Conservation (phyloP, 495 filamentous ascomycete species). For the Aeminium ludgeri region DNA sequence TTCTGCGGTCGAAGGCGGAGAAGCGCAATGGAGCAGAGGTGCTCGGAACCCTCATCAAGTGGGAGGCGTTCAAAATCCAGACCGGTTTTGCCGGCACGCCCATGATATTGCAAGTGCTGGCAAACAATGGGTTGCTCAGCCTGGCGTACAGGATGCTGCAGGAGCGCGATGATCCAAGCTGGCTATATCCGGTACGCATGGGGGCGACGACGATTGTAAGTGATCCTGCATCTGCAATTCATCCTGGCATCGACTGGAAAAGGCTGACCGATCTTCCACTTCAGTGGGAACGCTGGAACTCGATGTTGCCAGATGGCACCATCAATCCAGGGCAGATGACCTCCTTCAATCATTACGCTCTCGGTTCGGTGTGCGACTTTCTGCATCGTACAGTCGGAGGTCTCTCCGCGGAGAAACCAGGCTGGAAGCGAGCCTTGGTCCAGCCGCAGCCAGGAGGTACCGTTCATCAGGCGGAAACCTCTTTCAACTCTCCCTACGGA, state of each 20-base stretch:
- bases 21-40: background rate
- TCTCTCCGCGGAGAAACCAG: constrained; percentile 4
- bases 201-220: constrained; percentile 26
- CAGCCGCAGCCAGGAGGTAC: constrained; percentile 5
- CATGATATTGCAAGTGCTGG: background rate
- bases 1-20: background rate
- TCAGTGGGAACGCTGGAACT: constrained; percentile 43
- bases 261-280: too few relatives aligned
- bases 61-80: background rate
- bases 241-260: too few relatives aligned
- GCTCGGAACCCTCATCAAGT: background rate
- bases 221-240: too few relatives aligned
- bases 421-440: constrained; percentile 5
- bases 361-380: constrained; percentile 25
- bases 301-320: constrained; percentile 31
- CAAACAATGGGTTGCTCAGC: background rate
- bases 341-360: constrained; percentile 38
- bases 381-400: constrained; percentile 8
- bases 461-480: constrained; percentile 1
- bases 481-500: constrained; percentile 6
- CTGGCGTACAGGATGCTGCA: constrained; percentile 24
- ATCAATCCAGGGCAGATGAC: constrained; percentile 38
- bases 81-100: background rate
- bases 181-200: constrained; percentile 36
- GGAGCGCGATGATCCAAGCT: constrained; percentile 28